Evolutionary conservation across 2,329 filamentous ascomycete species (phyloP), one percentile per base, ranked within the genome.

Genomic region (Malbranchea cinnamomea): DNA sequence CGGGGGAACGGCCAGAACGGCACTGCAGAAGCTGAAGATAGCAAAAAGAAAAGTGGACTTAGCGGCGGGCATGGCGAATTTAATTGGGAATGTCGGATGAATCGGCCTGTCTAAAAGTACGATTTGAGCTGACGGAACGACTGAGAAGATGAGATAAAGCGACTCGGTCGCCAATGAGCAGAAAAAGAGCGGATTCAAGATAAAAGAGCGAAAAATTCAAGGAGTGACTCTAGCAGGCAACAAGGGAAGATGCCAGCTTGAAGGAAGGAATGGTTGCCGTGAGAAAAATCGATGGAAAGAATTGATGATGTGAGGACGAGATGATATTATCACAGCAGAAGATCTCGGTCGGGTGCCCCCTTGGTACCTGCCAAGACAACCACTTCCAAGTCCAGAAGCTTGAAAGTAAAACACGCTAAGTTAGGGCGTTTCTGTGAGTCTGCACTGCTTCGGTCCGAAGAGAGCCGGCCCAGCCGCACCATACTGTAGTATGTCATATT

Each of bases 1-100:
- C 16, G 63, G 63, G 26, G 64, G 57, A 30, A 53, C 42, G n/a
- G 55, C 50, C 34, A 52, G 53, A 34, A 59, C 47, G 32, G 58
- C 46, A 39, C 56, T 54, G 43, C 52, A 50, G 33, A 62, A 46
- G 21, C 59, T 57, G 42, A 65, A 47, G 34, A 65, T 41, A 34
- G 59, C 54, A 32, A 63, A 37, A 34, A 57, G 33, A 33, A 62
- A 36, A 37, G 54, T 46, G 22, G 55, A 52, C 45, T 60, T 61
- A 32, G 49, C 38, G 47, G 58, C 52, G 38, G 62, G 48, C 59
- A 67, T 65, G 31, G 38, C 51, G 48, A 18, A 36, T 28, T 27
- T 33, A 26, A 9, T 22, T 10, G 16, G 28, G 12, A 8, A 20
- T 9, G 22, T 14, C 14, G 13, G 15, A 28, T n/a, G 14, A 21